Conservation (phyloP, 257 asterid species). For the Oldenlandia corymbosa region DNA sequence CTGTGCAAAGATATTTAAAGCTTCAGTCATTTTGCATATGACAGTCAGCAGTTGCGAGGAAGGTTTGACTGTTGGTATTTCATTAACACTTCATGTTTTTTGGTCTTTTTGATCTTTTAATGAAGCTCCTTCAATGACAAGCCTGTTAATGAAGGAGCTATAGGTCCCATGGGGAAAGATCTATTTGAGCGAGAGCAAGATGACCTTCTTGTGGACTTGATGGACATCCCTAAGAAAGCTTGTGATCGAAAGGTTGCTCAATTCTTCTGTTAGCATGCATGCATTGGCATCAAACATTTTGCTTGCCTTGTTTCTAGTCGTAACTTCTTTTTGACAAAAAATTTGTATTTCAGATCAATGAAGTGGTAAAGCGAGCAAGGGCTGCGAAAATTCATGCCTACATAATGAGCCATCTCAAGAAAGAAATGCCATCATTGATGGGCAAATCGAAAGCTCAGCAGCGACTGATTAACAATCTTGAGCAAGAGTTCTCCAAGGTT, state of each 20-base stretch:
- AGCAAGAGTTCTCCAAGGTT: constrained; percentile 63
- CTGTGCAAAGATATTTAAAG: not conserved
- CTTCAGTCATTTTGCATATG: not conserved
- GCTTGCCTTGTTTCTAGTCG: not conserved
- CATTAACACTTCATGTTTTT: not conserved
- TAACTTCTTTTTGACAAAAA: not conserved
- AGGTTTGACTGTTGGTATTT: not conserved
- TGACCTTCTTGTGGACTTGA: constrained; percentile 78
- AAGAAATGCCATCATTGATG: constrained; percentile 85
- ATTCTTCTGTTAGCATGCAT: not conserved
- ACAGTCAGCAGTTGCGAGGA: too few relatives aligned
- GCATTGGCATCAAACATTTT: not conserved
- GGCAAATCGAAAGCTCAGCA: constrained; percentile 80
- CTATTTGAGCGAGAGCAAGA: constrained; percentile 95
- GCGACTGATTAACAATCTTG: constrained; percentile 55
- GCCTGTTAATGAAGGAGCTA: constrained; percentile 53
- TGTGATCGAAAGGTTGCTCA: constrained; percentile 80
- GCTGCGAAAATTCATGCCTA: constrained; percentile 93
- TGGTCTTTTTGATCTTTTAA: constrained; percentile 1
- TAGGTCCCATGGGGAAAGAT: constrained; percentile 73
- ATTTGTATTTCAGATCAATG: constrained; percentile 54
- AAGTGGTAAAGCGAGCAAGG: constrained; percentile 89
- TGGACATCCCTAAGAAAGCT: constrained; percentile 91
- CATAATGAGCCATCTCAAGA: constrained; percentile 87
- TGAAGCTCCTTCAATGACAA: constrained; percentile 84